Percentiles rank a stretch among this genome's conserved stretches.
These are phyloP conservation scores for Suillus cothurnatus DNA, from an alignment of 768 basidiomycete genomes.

Conservation along the genomic window DNA sequence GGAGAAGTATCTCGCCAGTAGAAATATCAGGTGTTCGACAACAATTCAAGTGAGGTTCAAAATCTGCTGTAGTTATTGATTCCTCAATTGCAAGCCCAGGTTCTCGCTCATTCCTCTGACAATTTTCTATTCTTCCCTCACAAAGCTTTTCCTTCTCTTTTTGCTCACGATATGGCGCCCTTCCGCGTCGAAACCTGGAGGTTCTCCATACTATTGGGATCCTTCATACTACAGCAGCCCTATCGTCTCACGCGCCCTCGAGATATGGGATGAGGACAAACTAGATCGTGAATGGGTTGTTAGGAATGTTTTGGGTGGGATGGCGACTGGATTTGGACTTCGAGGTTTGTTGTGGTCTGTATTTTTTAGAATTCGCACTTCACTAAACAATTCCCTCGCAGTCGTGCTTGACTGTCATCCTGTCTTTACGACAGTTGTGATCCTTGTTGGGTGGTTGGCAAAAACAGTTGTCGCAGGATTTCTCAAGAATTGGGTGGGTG, in stretches of 20 bases:
- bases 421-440: conserved; percentile 70
- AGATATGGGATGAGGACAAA: conserved; percentile 69
- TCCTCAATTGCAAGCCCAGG: conserved; percentile 26
- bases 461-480: conserved; percentile 65
- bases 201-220: conserved; percentile 25
- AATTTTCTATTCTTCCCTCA: conserved; percentile 80
- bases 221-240: conserved; percentile 33
- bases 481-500: conserved; percentile 71
- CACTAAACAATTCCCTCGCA: conserved; percentile 27
- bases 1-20: conserved; percentile 20
- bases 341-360: conserved; percentile 52
- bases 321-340: conserved; percentile 85
- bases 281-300: conserved; percentile 85
- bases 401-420: conserved; percentile 82
- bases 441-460: conserved; percentile 69
- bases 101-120: conserved; percentile 77
- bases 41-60: conserved; percentile 56
- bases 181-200: conserved; percentile 26
- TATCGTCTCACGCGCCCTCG: conserved; percentile 43
- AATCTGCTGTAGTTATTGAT: conserved; percentile 6
- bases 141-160: conserved; percentile 82
- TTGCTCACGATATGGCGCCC: conserved; percentile 81
- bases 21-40: conserved; percentile 53
- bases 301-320: conserved; percentile 80
- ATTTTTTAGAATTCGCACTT: not conserved